Evolutionary conservation across 495 filamentous ascomycete species (phyloP), one percentile per base, ranked within the genome.

Genomic region (Hypoxylon crocopeplum): DNA sequence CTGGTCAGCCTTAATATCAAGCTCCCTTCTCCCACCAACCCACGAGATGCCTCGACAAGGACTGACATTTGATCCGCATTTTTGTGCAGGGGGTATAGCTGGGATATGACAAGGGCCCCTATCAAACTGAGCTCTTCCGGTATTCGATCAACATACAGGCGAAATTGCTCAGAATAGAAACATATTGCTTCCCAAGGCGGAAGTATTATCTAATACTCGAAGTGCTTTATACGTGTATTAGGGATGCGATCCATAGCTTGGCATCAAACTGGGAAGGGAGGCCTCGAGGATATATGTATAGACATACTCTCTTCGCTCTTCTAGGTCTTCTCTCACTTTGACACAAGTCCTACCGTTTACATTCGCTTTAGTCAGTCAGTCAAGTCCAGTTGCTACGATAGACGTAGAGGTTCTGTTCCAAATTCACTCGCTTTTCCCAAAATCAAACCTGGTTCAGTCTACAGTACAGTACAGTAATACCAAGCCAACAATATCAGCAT

Each of bases 131-230:
- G 39, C 42, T 30, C 19, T 58, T 57, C 34, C 42, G 25, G 60
- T 55, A 58, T 34, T 50, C 24, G 60, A 64, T 64, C 54, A 32
- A 11, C 60, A 64, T 11, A 25, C 25, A 39, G 20, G 48, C 52
- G 47, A 63, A 63, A 63, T 63, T 63, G 42, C 41, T 54, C 48
- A 54, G 54, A 64, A 64, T 50, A 64, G 54, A 53, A 54, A 49
- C 48, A 60, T 52, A 32, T 58, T 37, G 34, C 15, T 45, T 44
- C 13, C 36, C 13, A 38, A 38, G 42, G 53, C 24, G 27, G 53
- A 56, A 52, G 15, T 24, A 12, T 21, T 46, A 27, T 29, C 22
- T 15, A 45, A 37, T 21, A 25, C 30, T 56, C 32, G 22, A 45
- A 16, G 30, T 13, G 15, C 32, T 7, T 29, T 36, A 30, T 25